phyloP scores from a whole-genome alignment of 139 green algal genomes.

The Coccomyxa sp. region DNA sequence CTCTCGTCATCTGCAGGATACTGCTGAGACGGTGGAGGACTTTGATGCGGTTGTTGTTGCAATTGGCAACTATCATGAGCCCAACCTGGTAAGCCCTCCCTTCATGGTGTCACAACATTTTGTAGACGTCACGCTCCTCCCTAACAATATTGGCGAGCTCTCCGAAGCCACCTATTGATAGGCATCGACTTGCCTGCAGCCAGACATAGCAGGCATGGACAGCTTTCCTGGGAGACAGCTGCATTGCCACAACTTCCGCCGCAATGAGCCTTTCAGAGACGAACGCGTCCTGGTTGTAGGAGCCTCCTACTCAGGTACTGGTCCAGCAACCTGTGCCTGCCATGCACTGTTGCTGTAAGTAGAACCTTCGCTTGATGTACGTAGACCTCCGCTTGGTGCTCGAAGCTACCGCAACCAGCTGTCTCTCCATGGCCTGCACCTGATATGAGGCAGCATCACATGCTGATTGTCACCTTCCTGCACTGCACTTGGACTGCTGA shows the following conservation, averaged over 20 bases:
- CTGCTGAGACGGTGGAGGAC: neutral
- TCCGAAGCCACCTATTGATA: too few relatives aligned
- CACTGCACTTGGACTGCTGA: too few relatives aligned
- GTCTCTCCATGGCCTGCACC: too few relatives aligned
- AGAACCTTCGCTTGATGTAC: too few relatives aligned
- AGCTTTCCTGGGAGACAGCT: slow-evolving; percentile 51
- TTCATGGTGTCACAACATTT: neutral
- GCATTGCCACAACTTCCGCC: slow-evolving; percentile 70
- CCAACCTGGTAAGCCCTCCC: slow-evolving; percentile 34
- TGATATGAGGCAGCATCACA: too few relatives aligned
- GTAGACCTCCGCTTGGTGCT: too few relatives aligned
- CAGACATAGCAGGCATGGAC: slow-evolving; percentile 33
- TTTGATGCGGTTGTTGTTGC: slow-evolving; percentile 84
- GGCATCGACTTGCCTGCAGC: too few relatives aligned
- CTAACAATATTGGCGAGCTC: neutral
- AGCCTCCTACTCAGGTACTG: slow-evolving; percentile 27
- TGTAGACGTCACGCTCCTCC: neutral
- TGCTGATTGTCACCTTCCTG: too few relatives aligned
- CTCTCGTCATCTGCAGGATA: neutral
- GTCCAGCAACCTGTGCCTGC: neutral
- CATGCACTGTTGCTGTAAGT: neutral
- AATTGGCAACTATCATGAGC: slow-evolving; percentile 82
- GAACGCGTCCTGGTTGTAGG: slow-evolving; percentile 63
- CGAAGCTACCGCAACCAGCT: too few relatives aligned
- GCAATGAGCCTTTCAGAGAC: slow-evolving; percentile 41